These are phyloP conservation scores for Lanzia echinophila DNA, from an alignment of 2,329 filamentous ascomycete genomes.

Conservation along the genomic window DNA sequence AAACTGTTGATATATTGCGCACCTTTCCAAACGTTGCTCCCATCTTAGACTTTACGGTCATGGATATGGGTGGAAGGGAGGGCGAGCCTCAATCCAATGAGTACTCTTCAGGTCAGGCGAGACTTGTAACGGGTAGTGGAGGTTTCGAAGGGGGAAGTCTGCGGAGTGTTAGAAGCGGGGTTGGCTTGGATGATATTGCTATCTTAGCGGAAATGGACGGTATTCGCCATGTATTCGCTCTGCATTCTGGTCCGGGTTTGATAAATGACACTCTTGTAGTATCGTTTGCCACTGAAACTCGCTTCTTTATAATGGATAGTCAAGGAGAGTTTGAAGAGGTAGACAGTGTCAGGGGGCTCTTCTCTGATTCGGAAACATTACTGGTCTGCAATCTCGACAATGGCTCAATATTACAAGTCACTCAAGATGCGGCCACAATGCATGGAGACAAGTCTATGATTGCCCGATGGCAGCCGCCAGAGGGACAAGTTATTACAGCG, in stretches of 20 bases:
- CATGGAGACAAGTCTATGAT: constrained; percentile 53
- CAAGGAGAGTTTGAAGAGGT: constrained; percentile 82
- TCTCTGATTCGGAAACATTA: constrained; percentile 65
- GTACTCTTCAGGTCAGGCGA: constrained; percentile 90
- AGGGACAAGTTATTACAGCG: constrained; percentile 59
- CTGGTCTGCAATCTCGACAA: constrained; percentile 58
- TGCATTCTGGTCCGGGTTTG: constrained; percentile 46
- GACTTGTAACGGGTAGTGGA: constrained; percentile 88
- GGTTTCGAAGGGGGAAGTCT: constrained; percentile 84
- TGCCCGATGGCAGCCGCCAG: constrained; percentile 50
- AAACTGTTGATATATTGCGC: constrained; percentile 59
- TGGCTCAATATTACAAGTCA: constrained; percentile 69
- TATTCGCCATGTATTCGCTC: constrained; percentile 65
- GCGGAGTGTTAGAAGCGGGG: constrained; percentile 85
- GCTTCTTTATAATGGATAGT: constrained; percentile 69
- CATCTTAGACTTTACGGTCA: constrained; percentile 87
- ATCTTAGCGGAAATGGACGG: constrained; percentile 72
- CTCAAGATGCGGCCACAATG: constrained; percentile 54
- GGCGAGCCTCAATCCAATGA: constrained; percentile 75
- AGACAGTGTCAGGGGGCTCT: constrained; percentile 65
- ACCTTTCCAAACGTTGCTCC: constrained; percentile 80
- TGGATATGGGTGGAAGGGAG: constrained; percentile 88
- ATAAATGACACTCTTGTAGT: constrained; percentile 65
- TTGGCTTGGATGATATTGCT: constrained; percentile 83
- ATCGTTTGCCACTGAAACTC: constrained; percentile 76